These are phyloP conservation scores for Salix viminalis DNA, from an alignment of 345 rosid species.

Conservation along the genomic window DNA sequence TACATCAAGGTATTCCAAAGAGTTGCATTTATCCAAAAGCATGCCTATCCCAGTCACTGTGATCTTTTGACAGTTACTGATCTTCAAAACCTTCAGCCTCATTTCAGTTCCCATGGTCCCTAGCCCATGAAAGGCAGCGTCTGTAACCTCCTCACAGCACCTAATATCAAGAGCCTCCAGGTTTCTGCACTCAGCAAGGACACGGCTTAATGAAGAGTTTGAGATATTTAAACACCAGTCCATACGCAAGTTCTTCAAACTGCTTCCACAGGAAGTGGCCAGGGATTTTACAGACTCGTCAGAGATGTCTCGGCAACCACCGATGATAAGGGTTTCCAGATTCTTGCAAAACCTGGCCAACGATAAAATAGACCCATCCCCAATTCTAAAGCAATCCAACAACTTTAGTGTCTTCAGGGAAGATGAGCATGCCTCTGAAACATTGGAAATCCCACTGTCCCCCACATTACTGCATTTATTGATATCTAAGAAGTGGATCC, in stretches of 20 bases:
- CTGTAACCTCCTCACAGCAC: conserved; percentile 85
- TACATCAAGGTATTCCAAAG: conserved; percentile 73
- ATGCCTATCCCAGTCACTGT: conserved; percentile 59
- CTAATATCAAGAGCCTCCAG: conserved; percentile 86
- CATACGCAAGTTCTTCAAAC: conserved; percentile 78
- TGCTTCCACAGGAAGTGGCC: conserved; percentile 55
- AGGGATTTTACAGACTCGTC: conserved; percentile 53
- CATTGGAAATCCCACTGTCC: conserved; percentile 55
- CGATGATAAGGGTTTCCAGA: conserved; percentile 71
- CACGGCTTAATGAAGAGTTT: conserved; percentile 59
- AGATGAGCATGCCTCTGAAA: conserved; percentile 61
- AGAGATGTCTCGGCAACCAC: conserved; percentile 76
- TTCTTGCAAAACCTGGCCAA: conserved; percentile 61
- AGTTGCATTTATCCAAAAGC: conserved; percentile 61
- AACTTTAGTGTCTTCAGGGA: conserved; percentile 70
- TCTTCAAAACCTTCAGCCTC: conserved; percentile 63
- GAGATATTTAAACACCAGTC: conserved; percentile 86
- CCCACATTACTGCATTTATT: conserved; percentile 82
- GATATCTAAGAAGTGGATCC: conserved; percentile 57
- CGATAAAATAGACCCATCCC: conserved; percentile 57
- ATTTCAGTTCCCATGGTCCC: conserved; percentile 30
- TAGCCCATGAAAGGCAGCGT: conserved; percentile 52
- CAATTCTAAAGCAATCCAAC: conserved; percentile 73
- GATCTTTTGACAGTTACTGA: conserved; percentile 70
- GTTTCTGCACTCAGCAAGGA: conserved; percentile 59